Evolutionary conservation across 768 basidiomycete genomes (phyloP), one percentile per base, ranked within the genome.

Genomic region (Cyclocybe aegerita): DNA sequence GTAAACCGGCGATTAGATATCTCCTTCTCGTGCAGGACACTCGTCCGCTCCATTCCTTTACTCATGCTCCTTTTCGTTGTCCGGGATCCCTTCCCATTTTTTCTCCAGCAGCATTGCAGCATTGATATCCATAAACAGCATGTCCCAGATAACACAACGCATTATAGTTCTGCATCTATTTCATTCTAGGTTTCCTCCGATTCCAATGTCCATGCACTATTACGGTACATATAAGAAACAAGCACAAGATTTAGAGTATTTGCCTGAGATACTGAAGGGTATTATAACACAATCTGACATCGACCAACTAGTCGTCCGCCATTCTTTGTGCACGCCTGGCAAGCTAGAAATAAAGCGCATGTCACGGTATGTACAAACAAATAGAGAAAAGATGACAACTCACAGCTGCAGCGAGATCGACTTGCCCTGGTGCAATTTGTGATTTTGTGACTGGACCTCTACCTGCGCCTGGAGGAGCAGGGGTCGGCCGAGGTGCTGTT

Each of bases 391-490:
- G 9, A 50, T 51, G 43, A 52, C 43, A 3, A 77, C 88, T 75
- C 58, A 94, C 89, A 43, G 81, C 86, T 55, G 92, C 90, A 50
- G 93, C 90, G 54, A 94, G 70, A 69, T 93, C 93, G 69, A 90
- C 55, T 60, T 93, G 90, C 32, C 78, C 78, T 3, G 72, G 67
- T 4, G 76, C 78, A 35, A 69, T 67, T 41, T 70, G 69, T 35
- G 73, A 73, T 55, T 73, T 76, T 14, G 66, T 62, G 11, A 61
- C 71, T 1, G 46, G 37, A 12, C 63, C 72, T 39, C 73, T 76
- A 17, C 73, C 65, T 46, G 71, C 76, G 31, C 69, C 63, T 35
- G 70, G 67, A 14, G 73, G 65, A 32, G 70, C 66, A 32, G 59
- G 73, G 7, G 65, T 60, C 15, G 78, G 86, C 50, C 82, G 69